phyloP scores from a whole-genome alignment of 495 filamentous ascomycete genomes.

The Pseudotulostoma volvatum region DNA sequence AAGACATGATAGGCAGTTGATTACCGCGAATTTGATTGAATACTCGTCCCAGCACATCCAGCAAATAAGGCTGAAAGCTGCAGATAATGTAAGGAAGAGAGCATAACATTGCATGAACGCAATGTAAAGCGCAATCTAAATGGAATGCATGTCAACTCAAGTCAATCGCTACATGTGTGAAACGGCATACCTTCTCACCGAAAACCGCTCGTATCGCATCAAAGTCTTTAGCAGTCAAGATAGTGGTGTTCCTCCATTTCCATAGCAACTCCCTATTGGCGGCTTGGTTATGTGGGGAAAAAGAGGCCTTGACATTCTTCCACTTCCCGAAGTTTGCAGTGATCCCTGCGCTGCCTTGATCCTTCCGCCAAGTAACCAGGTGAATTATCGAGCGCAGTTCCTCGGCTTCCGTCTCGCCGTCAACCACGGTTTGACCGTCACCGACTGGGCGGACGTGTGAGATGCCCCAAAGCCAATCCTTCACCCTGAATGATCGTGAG shows the following conservation, averaged over 20 bases:
- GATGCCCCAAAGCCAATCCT: slow-evolving; percentile 88
- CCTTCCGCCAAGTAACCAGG: slow-evolving; percentile 62
- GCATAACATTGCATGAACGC: slow-evolving; percentile 90
- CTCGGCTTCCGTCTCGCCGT: slow-evolving; percentile 69
- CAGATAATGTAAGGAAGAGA: slow-evolving; percentile 65
- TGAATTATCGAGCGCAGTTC: slow-evolving; percentile 79
- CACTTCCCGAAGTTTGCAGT: slow-evolving; percentile 64
- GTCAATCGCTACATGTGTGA: background rate
- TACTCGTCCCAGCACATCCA: slow-evolving; percentile 72
- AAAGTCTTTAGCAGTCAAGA: slow-evolving; percentile 56
- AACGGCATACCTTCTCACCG: slow-evolving; percentile 55
- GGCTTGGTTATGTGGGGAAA: slow-evolving; percentile 70
- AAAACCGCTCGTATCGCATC: slow-evolving; percentile 68
- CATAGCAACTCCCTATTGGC: slow-evolving; percentile 81
- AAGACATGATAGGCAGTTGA: slow-evolving; percentile 68
- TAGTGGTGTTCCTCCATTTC: slow-evolving; percentile 61
- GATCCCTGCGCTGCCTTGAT: slow-evolving; percentile 79
- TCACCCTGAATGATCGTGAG: slow-evolving; percentile 38
- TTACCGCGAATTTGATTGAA: slow-evolving; percentile 60
- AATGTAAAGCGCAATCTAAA: slow-evolving; percentile 77
- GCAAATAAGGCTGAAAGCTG: slow-evolving; percentile 53
- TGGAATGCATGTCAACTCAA: background rate
- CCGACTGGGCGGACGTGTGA: slow-evolving; percentile 51
- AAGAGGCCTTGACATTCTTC: slow-evolving; percentile 71
- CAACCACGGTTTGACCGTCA: slow-evolving; percentile 31